Conservation (phyloP, 2,329 filamentous ascomycete species). For the Didymella sp. region DNA sequence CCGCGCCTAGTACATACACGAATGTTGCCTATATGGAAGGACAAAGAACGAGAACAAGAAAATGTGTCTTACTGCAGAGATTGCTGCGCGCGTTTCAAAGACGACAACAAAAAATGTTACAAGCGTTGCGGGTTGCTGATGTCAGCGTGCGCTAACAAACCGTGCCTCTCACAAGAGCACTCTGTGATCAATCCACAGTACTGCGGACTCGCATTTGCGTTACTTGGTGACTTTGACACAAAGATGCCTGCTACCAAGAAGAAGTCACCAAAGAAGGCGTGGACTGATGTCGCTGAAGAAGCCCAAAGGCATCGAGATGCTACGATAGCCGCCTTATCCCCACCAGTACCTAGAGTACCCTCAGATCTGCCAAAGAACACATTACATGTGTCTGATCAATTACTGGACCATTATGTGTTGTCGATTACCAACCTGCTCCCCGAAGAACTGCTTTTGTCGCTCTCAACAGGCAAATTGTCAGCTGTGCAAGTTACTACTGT, state of each 20-base stretch:
- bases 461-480: constrained; percentile 31
- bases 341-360: constrained; percentile 28
- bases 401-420: constrained; percentile 23
- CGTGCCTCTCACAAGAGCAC: not conserved
- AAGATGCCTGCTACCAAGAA: constrained; percentile 7
- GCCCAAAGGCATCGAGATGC: constrained; percentile 38
- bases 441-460: constrained; percentile 27
- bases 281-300: constrained; percentile 37
- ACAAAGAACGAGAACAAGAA: constrained; percentile 15
- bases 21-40: constrained; percentile 9
- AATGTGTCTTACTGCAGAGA: constrained; percentile 17
- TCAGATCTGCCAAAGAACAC: constrained; percentile 32
- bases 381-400: constrained; percentile 22
- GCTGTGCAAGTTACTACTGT: constrained; percentile 35
- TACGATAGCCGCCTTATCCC: constrained; percentile 30
- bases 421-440: constrained; percentile 32
- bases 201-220: not conserved
- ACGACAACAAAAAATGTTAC: constrained; percentile 16
- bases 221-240: not conserved
- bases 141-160: constrained; percentile 1
- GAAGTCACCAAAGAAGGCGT: constrained; percentile 21
- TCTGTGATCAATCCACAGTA: not conserved
- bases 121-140: constrained; percentile 3
- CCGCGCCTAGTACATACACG: constrained; percentile 34
- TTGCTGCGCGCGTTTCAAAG: constrained; percentile 4